Evolutionary conservation across 179 eudicot species (phyloP).

Genomic region (Sideroxylon spinosum): DNA sequence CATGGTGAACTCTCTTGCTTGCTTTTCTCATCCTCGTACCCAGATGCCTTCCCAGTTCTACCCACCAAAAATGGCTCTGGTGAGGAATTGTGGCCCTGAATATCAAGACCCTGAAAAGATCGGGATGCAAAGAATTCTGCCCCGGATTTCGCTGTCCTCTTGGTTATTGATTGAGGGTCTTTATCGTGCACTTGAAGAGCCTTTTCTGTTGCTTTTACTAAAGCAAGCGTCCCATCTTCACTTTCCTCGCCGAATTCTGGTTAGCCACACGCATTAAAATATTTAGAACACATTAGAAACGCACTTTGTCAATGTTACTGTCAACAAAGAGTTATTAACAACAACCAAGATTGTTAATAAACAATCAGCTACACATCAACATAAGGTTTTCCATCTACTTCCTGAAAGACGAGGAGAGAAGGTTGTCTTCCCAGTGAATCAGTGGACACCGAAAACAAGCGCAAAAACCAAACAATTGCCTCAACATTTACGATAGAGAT

Average conservation of each 20-base stretch:
- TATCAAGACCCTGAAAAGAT: slow-evolving; percentile 75
- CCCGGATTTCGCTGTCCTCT: slow-evolving; percentile 62
- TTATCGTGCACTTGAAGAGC: slow-evolving; percentile 50
- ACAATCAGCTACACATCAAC: too few relatives aligned
- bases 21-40: slow-evolving; percentile 56
- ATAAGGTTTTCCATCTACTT: too few relatives aligned
- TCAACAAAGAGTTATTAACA: too few relatives aligned
- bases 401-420: too few relatives aligned
- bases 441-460: too few relatives aligned
- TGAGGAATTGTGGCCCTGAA: slow-evolving; percentile 30
- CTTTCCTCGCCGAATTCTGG: slow-evolving; percentile 36
- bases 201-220: slow-evolving; percentile 62
- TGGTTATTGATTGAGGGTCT: slow-evolving; percentile 30
- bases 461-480: too few relatives aligned
- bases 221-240: slow-evolving; percentile 41
- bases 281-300: neutral
- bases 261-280: neutral
- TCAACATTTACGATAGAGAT: too few relatives aligned
- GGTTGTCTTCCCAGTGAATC: too few relatives aligned
- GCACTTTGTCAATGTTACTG: neutral
- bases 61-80: slow-evolving; percentile 66
- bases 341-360: neutral
- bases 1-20: neutral
- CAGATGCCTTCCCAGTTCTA: slow-evolving; percentile 80
- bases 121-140: slow-evolving; percentile 68